Percentiles rank a stretch among this genome's conserved stretches.
Evolutionary conservation across 495 filamentous ascomycete genomes (phyloP).

Genomic region (Clavariopsis aquatica): DNA sequence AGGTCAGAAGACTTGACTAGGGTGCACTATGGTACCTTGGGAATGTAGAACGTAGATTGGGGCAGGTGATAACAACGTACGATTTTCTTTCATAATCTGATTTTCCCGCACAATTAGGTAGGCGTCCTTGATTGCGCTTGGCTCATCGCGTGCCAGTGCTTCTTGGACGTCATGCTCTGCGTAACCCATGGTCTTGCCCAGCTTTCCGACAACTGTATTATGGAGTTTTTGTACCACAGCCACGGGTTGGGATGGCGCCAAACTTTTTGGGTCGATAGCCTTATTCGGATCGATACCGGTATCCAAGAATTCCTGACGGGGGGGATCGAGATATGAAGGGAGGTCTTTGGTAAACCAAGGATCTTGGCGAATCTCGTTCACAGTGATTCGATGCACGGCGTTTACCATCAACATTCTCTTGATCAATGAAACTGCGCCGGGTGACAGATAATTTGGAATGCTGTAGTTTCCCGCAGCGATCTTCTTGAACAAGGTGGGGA

Average conservation of each 20-base stretch:
- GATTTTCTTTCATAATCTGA: slow-evolving; percentile 92
- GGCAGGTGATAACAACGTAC: slow-evolving; percentile 57
- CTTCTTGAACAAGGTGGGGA: slow-evolving; percentile 82
- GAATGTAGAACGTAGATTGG: slow-evolving; percentile 29
- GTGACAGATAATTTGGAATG: slow-evolving; percentile 82
- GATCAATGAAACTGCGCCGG: slow-evolving; percentile 82
- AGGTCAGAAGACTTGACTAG: slow-evolving; percentile 30
- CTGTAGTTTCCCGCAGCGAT: slow-evolving; percentile 87
- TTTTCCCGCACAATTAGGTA: slow-evolving; percentile 98
- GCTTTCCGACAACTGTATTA: slow-evolving; percentile 85
- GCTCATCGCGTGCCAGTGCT: slow-evolving; percentile 84
- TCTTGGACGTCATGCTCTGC: slow-evolving; percentile 92
- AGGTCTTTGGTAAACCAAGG: slow-evolving; percentile 91
- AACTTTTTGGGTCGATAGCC: slow-evolving; percentile 75
- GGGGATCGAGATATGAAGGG: slow-evolving; percentile 79
- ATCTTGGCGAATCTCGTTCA: slow-evolving; percentile 89
- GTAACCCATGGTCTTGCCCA: slow-evolving; percentile 97
- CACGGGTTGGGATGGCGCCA: slow-evolving; percentile 73
- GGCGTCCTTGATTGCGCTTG: slow-evolving; percentile 96
- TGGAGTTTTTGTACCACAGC: slow-evolving; percentile 86
- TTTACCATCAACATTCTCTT: slow-evolving; percentile 93
- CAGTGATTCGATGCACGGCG: slow-evolving; percentile 87
- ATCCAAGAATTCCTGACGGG: slow-evolving; percentile 90
- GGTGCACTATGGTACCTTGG: slow-evolving; percentile 17
- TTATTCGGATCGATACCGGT: slow-evolving; percentile 90